These are phyloP conservation scores for Macadamia tetraphylla DNA, from an alignment of 164 flowering plant species.

Conservation along the genomic window DNA sequence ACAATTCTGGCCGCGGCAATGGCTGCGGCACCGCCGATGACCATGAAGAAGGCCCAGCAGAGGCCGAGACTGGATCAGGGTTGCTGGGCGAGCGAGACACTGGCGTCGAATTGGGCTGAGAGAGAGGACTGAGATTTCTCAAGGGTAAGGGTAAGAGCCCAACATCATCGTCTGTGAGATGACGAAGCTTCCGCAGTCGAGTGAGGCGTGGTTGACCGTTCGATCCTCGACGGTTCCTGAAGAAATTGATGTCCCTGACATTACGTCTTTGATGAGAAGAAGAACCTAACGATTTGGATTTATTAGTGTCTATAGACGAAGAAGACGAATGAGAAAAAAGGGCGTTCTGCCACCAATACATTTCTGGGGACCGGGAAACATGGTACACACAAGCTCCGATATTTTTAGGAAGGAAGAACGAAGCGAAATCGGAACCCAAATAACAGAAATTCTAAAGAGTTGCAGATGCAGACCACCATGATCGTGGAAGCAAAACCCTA, in stretches of 20 bases:
- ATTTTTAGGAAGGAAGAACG: neutral
- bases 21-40: constrained; percentile 18
- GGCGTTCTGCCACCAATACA: constrained; percentile 40
- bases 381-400: constrained; percentile 7
- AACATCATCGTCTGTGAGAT: constrained; percentile 19
- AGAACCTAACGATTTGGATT: neutral
- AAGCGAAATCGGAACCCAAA: neutral
- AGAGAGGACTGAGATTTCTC: neutral
- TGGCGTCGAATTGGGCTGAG: neutral
- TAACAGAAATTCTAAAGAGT: neutral
- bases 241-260: constrained; percentile 10
- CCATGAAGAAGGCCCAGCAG: neutral
- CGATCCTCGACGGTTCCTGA: constrained; percentile 4
- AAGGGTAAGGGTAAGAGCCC: neutral
- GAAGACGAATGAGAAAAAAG: constrained; percentile 23
- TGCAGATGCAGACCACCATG: neutral
- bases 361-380: constrained; percentile 21
- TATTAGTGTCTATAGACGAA: constrained; percentile 1
- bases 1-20: constrained; percentile 19
- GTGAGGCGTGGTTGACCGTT: constrained; percentile 18
- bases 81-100: constrained; percentile 2
- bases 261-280: constrained; percentile 8
- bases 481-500: too few species aligned
- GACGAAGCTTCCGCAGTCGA: constrained; percentile 24
- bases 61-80: neutral